phyloP scores from a whole-genome alignment of 1,139 yeast species.

The Pichia sp. region DNA sequence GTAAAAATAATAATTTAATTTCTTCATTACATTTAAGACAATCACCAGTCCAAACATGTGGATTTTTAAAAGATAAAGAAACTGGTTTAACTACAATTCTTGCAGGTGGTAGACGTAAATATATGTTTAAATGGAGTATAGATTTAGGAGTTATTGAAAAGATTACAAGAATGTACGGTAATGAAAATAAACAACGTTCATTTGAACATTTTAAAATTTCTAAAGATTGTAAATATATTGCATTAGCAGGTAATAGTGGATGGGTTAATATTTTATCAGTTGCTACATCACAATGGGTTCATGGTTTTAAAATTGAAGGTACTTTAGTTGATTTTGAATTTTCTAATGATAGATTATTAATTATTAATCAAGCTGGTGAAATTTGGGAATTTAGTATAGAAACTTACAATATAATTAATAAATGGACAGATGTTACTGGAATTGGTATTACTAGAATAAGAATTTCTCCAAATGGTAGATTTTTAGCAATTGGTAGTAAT shows the following conservation, averaged over 20 bases:
- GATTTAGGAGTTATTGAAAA: constrained; percentile 59
- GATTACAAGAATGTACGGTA: constrained; percentile 85
- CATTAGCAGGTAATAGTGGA: constrained; percentile 77
- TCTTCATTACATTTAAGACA: constrained; percentile 74
- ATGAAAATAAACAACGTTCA: constrained; percentile 76
- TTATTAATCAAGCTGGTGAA: constrained; percentile 76
- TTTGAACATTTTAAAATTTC: constrained; percentile 80
- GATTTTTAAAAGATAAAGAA: constrained; percentile 36
- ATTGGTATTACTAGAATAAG: constrained; percentile 74
- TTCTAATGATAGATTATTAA: constrained; percentile 36
- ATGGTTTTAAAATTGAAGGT: constrained; percentile 86
- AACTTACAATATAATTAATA: constrained; percentile 43
- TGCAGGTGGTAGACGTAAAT: constrained; percentile 89
- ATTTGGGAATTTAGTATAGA: constrained; percentile 78
- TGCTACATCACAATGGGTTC: constrained; percentile 73
- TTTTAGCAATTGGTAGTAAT: constrained; percentile 84
- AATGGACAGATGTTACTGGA: constrained; percentile 88
- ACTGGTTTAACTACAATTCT: constrained; percentile 47
- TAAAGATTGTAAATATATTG: constrained; percentile 63
- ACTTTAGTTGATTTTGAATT: constrained; percentile 75
- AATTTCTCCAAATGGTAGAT: constrained; percentile 50
- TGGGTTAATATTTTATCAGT: constrained; percentile 83
- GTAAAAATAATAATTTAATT: constrained; percentile 74
- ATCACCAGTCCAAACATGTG: constrained; percentile 74
- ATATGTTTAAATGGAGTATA: constrained; percentile 88